Evolutionary conservation across 495 filamentous ascomycete genomes (phyloP), one percentile per base, ranked within the genome.

Genomic region (Hypoxylon fragiforme): DNA sequence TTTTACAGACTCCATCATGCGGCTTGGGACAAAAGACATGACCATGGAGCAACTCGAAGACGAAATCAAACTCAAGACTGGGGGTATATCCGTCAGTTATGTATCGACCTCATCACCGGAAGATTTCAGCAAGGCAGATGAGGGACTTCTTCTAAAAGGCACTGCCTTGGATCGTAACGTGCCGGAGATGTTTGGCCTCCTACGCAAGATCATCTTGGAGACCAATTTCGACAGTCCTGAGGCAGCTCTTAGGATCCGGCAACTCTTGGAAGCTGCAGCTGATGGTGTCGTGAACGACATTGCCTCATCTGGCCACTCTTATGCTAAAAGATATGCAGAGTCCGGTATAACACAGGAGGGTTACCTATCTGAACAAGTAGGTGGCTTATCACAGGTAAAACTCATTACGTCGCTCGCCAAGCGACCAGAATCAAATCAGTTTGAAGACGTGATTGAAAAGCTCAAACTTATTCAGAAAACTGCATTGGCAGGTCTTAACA

Each of bases 21-120:
- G 94, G 20, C 76, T 98, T 11, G 94, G 94, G 18, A 97, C 94
- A 7, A 85, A 86, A 45, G 81, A 85, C 49, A 87, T 84, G 75
- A 83, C 88, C 0, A 96, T 96, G 90, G 95, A 96, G 67, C 82
- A 97, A 65, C 80, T 96, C 34, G 94, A 98, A 68, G 94, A 97
- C 66, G 72, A 90, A 32, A 97, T 97, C 64, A 97, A 96, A 62
- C 76, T 97, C 9, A 96, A 95, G 71, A 98, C 92, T 3, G 94
- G 94, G n/a, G 94, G 94, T 9, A 79, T 98, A 9, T 86, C 82
- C 7, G 84, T 90, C 18, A 83, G 85, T 0, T 91, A 94, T 50
- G 83, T 92, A 72, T 77, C 88, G 16, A 80, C 88, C 1, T 81
- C 92, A 0, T 88, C 83, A 9, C 90, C 92, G 5, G 79, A 74